A percentile compares a stretch with the other conserved stretches of the same genome.
Evolutionary conservation across 2,329 filamentous ascomycete species (phyloP).

Genomic region (Ascochyta lentis): DNA sequence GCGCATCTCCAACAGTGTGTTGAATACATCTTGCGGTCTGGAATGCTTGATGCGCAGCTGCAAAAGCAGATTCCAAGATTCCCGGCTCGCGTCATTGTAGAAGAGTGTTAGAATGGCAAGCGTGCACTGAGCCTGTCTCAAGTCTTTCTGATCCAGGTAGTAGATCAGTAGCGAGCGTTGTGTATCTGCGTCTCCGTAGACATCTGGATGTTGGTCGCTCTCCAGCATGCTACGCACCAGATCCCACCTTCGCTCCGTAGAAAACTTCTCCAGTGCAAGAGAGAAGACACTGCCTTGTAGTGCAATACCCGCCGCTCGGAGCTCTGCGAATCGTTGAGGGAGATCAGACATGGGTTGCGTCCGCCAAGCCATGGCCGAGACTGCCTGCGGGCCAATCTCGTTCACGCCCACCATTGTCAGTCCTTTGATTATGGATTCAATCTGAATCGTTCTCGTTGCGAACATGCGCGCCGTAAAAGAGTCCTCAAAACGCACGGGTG

Average conservation of each 20-base stretch:
- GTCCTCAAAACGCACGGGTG: conserved; percentile 61
- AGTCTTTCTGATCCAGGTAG: conserved; percentile 60
- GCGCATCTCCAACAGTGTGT: conserved; percentile 59
- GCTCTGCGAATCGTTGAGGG: conserved; percentile 63
- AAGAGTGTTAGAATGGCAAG: conserved; percentile 60
- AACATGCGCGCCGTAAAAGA: conserved; percentile 80
- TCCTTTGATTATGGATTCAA: conserved; percentile 74
- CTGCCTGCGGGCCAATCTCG: conserved; percentile 74
- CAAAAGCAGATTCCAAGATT: conserved; percentile 58
- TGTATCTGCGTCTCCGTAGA: conserved; percentile 61
- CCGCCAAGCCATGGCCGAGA: conserved; percentile 78
- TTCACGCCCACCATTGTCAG: conserved; percentile 74
- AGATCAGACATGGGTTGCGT: conserved; percentile 64
- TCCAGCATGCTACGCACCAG: conserved; percentile 60
- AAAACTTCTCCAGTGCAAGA: conserved; percentile 69
- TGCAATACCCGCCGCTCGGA: conserved; percentile 68
- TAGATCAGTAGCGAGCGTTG: conserved; percentile 62
- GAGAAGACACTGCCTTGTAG: conserved; percentile 70
- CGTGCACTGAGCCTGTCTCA: conserved; percentile 61
- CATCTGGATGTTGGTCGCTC: conserved; percentile 70
- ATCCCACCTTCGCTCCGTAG: conserved; percentile 60
- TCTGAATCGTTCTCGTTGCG: conserved; percentile 74
- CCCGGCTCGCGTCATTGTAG: conserved; percentile 43
- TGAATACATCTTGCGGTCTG: conserved; percentile 33
- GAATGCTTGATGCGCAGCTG: conserved; percentile 47